Evolutionary conservation across 768 basidiomycete species (phyloP).

Genomic region (Collybia sp.): DNA sequence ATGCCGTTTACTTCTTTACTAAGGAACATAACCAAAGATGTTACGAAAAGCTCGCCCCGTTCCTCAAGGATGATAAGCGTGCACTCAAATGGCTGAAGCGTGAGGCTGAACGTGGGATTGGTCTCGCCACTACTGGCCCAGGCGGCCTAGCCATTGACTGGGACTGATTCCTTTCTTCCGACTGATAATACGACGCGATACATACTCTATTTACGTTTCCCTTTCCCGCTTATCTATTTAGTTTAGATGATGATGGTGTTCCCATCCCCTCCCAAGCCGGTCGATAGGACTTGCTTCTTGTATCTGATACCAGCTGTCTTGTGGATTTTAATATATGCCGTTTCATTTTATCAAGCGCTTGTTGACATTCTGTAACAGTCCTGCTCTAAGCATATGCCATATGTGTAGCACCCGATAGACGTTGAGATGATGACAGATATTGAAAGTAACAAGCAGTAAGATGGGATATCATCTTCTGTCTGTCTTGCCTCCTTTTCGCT

Average conservation of each 20-base stretch:
- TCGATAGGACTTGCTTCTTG: constrained; percentile 2
- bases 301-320: constrained; percentile 2
- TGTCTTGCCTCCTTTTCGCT: constrained; percentile 83
- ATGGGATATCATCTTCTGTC: constrained; percentile 51
- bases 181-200: neutral
- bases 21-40: constrained; percentile 82
- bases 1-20: constrained; percentile 1
- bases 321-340: neutral
- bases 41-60: constrained; percentile 56
- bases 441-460: neutral
- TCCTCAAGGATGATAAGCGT: constrained; percentile 72
- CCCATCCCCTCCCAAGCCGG: neutral
- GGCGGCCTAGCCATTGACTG: constrained; percentile 78
- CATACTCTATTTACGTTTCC: constrained; percentile 2
- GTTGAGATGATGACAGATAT: constrained; percentile 8
- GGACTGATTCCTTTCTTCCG: constrained; percentile 47
- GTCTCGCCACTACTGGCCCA: constrained; percentile 55
- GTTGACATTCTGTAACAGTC: neutral
- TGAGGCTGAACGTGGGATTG: constrained; percentile 73
- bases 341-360: constrained; percentile 17
- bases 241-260: neutral
- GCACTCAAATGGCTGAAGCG: constrained; percentile 78
- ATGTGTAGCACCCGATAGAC: no score
- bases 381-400: constrained; percentile 1
- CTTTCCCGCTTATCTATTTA: neutral